A percentile compares a stretch with the other conserved stretches of the same genome.
These are phyloP conservation scores for Euphorbia schlechtendalii DNA, from an alignment of 441 rosid species.

Conservation along the genomic window DNA sequence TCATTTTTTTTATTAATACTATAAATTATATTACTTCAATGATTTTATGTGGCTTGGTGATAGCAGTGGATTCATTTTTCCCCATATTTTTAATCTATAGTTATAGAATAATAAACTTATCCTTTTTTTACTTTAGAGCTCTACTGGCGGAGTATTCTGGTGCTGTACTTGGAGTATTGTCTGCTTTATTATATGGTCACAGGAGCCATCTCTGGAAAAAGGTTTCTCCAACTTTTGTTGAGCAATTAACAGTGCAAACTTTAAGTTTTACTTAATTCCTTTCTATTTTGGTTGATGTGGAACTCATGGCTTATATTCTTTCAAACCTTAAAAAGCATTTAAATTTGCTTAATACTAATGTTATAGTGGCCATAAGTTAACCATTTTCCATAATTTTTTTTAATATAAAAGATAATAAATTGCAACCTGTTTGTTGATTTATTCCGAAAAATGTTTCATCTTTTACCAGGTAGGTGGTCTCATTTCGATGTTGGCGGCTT, in stretches of 20 bases:
- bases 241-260: conserved; percentile 1
- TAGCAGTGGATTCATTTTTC: background rate
- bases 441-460: conserved; percentile 8
- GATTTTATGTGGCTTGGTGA: too few species aligned
- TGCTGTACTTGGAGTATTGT: conserved; percentile 92
- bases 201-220: conserved; percentile 76
- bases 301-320: background rate
- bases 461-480: conserved; percentile 79
- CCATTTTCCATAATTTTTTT: background rate
- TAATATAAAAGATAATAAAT: too few species aligned
- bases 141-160: conserved; percentile 96
- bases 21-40: too few species aligned
- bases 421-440: background rate
- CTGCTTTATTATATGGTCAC: conserved; percentile 79
- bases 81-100: conserved; percentile 3
- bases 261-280: too few species aligned
- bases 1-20: background rate
- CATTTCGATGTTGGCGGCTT: conserved; percentile 73
- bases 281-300: background rate
- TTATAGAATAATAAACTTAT: background rate
- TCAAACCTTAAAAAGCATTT: background rate
- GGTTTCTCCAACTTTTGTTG: conserved; percentile 37
- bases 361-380: too few species aligned
- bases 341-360: background rate
- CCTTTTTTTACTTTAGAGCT: conserved; percentile 46